Conservation (phyloP, 2,329 filamentous ascomycete species). For the Colletotrichum truncatum region DNA sequence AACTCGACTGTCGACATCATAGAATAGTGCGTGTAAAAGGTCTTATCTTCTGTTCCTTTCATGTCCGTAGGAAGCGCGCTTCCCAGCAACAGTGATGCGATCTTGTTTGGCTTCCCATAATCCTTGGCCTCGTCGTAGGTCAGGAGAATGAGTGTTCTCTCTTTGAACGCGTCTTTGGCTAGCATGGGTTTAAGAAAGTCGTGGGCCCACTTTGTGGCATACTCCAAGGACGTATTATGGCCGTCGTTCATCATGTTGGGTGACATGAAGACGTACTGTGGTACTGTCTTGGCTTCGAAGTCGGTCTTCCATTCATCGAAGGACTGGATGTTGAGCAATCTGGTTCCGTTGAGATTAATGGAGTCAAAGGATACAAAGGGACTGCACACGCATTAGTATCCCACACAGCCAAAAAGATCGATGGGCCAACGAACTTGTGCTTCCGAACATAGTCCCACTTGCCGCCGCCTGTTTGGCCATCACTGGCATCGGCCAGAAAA, state of each 20-base stretch:
- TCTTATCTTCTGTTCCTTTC: conserved; percentile 60
- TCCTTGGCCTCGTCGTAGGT: conserved; percentile 68
- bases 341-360: conserved; percentile 47
- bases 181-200: conserved; percentile 64
- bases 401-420: background rate
- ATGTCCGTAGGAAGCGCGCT: conserved; percentile 57
- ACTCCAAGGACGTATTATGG: conserved; percentile 65
- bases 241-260: conserved; percentile 74
- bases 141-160: conserved; percentile 62
- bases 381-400: conserved; percentile 37
- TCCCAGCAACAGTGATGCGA: conserved; percentile 64
- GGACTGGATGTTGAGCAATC: conserved; percentile 69
- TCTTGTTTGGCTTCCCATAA: conserved; percentile 60
- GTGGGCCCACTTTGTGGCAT: conserved; percentile 60
- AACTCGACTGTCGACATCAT: conserved; percentile 50
- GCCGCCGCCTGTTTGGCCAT: conserved; percentile 39
- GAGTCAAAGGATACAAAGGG: conserved; percentile 54
- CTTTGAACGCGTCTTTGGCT: conserved; percentile 58
- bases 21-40: conserved; percentile 57
- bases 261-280: conserved; percentile 72
- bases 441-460: conserved; percentile 38
- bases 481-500: conserved; percentile 53
- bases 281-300: conserved; percentile 62
- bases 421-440: conserved; percentile 30
- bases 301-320: conserved; percentile 69